Conservation (phyloP, 176 grass and related monocot genomes). For the Thinopyrum elongatum region DNA sequence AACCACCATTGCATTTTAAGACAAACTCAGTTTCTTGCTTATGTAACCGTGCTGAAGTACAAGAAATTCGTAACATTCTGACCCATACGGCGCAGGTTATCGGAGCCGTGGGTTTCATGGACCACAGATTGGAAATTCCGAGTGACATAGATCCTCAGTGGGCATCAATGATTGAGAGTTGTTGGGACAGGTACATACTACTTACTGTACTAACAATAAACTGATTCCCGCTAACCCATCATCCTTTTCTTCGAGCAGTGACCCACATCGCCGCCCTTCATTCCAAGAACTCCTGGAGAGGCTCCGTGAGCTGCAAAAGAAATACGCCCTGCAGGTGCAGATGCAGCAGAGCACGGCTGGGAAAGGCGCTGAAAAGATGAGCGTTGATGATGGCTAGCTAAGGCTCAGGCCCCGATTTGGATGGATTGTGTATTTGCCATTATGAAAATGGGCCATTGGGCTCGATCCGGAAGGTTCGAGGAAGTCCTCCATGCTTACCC, state of each 20-base stretch:
- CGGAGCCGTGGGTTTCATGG: conserved; percentile 90
- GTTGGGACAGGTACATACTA: conserved; percentile 76
- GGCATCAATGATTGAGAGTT: conserved; percentile 73
- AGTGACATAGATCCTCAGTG: conserved; percentile 72
- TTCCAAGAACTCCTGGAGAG: conserved; percentile 75
- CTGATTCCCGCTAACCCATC: neutral
- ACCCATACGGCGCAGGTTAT: conserved; percentile 51
- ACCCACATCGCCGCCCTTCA: conserved; percentile 59
- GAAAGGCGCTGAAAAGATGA: conserved; percentile 34
- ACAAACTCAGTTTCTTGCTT: too few relatives aligned
- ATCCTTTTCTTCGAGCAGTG: conserved; percentile 37
- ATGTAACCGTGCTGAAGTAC: neutral
- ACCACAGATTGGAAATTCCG: conserved; percentile 82
- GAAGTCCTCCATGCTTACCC: neutral
- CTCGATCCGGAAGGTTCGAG: neutral
- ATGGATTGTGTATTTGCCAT: conserved; percentile 14
- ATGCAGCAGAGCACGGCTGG: conserved; percentile 41
- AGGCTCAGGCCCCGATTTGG: neutral
- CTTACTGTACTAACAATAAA: neutral
- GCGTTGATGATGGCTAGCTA: conserved; percentile 40
- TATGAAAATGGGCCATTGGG: neutral
- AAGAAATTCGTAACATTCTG: neutral
- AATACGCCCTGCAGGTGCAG: conserved; percentile 49
- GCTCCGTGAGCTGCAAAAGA: conserved; percentile 63
- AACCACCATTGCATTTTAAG: neutral